Conservation (phyloP, 108 stramenopile genomes). For the Nitzschia putrida region DNA sequence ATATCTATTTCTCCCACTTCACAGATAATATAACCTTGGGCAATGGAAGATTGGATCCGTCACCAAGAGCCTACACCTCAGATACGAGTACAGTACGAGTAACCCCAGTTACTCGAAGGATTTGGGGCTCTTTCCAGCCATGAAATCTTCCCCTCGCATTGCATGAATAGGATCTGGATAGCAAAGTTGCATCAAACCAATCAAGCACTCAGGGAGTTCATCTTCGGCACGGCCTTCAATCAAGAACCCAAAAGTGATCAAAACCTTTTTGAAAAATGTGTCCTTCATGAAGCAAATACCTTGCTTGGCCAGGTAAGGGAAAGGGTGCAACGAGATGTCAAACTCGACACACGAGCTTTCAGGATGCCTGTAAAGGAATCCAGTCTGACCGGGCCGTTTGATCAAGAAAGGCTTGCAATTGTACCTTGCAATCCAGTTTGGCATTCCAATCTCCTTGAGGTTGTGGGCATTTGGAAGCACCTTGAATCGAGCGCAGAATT, state of each 20-base stretch:
- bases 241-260: conserved; percentile 74
- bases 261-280: conserved; percentile 64
- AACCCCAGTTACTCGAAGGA: conserved; percentile 13
- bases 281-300: conserved; percentile 79
- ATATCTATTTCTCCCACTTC: no score
- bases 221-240: conserved; percentile 81
- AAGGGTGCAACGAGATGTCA: conserved; percentile 80
- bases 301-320: conserved; percentile 82
- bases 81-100: no score
- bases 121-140: conserved; percentile 51
- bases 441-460: conserved; percentile 73
- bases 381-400: conserved; percentile 77
- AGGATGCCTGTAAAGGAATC: conserved; percentile 72
- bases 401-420: conserved; percentile 83
- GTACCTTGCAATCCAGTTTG: conserved; percentile 81
- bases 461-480: conserved; percentile 66
- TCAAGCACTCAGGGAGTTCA: conserved; percentile 80
- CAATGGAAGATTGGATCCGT: no score
- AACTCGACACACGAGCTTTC: conserved; percentile 78
- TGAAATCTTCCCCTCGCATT: conserved; percentile 62
- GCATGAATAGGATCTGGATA: conserved; percentile 66
- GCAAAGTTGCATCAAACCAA: conserved; percentile 69
- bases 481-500: conserved; percentile 79
- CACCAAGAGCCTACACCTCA: no score
- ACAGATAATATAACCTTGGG: no score